Evolutionary conservation across 192 early-diverging fungal species (phyloP), one percentile per base, ranked within the genome.

Genomic region (Coemansia sp.): DNA sequence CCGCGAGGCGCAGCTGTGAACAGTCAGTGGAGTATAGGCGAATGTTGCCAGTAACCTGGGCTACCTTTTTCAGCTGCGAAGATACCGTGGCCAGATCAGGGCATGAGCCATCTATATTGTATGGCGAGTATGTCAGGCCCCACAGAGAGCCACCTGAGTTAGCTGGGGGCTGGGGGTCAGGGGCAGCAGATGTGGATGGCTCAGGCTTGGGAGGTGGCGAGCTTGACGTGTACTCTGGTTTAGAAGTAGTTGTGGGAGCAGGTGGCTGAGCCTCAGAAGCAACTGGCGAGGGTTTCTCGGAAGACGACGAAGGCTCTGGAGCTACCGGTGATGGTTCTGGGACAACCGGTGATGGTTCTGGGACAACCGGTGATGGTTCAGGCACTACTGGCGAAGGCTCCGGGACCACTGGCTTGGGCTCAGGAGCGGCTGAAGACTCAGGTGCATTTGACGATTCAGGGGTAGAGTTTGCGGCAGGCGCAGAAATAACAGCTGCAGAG

Each of bases 11-110:
- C 36, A 78, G 57, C 59, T 78, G 75, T 19, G 63, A 68, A 58
- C 75, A 78, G 55, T 78, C 75, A 15, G 75, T 68, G 9, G 75
- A 71, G 50, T 72, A 78, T 28, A 78, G 61, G 19, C 75, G 75
- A 41, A 78, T 68, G 57, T 78, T 71, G 36, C 53, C 38, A 33
- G 75, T 64, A 0, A 68, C 69, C 0, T 15, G 15, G 0, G 64
- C 64, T 1, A 78, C 52, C 46, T 59, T 68, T 15, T 62, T 28
- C 21, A 78, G 69, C 33, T 78, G 61, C 5, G 33, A 43, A 3
- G 75, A 33, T 19, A 72, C 69, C 1, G 60, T 42, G 18, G 19
- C 49, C 19, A 56, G 44, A 35, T 68, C 65, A 0, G 75, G 69
- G 57, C 75, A 78, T 10, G 75, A 72, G 3, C 69, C 69, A 20